Conservation (phyloP, 352 stramenopile species). For the Pythium apleroticum region DNA sequence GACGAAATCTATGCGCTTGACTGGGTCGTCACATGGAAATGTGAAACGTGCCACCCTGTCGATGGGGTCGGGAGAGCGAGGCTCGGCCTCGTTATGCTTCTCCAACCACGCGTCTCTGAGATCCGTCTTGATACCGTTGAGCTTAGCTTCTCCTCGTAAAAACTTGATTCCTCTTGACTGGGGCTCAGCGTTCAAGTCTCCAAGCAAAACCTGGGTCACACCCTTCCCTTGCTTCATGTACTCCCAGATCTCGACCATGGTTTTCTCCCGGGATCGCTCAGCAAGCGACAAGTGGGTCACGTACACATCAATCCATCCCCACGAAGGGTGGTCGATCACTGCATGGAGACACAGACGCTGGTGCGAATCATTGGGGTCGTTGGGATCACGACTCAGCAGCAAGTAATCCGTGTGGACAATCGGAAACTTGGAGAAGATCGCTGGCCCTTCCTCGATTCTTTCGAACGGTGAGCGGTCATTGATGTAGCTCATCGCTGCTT, state of each 20-base stretch:
- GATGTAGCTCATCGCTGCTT: conserved; percentile 85
- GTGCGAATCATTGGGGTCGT: conserved; percentile 83
- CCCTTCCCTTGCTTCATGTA: conserved; percentile 71
- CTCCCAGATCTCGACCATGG: conserved; percentile 78
- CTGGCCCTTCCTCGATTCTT: conserved; percentile 81
- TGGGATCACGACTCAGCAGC: conserved; percentile 73
- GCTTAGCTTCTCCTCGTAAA: conserved; percentile 55
- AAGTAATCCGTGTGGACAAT: conserved; percentile 84
- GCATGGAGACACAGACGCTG: conserved; percentile 84
- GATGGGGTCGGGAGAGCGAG: conserved; percentile 41
- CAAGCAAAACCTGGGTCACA: conserved; percentile 73
- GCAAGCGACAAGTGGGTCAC: conserved; percentile 86
- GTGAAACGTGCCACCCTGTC: conserved; percentile 68
- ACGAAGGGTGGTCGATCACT: conserved; percentile 61
- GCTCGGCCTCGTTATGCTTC: conserved; percentile 54
- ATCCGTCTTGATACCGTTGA: conserved; percentile 59
- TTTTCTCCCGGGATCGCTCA: conserved; percentile 67
- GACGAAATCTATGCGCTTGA: conserved; percentile 89
- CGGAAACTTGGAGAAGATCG: conserved; percentile 77
- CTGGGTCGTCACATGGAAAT: conserved; percentile 81
- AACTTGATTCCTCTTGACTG: conserved; percentile 80
- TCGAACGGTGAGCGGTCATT: conserved; percentile 59
- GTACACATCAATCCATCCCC: conserved; percentile 80
- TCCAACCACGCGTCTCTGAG: conserved; percentile 80
- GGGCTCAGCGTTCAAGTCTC: conserved; percentile 87